A percentile compares a stretch with the other conserved stretches of the same genome.
Evolutionary conservation across 371 early-diverging fungal species (phyloP).

Genomic region (Phascolomyces articulosus): DNA sequence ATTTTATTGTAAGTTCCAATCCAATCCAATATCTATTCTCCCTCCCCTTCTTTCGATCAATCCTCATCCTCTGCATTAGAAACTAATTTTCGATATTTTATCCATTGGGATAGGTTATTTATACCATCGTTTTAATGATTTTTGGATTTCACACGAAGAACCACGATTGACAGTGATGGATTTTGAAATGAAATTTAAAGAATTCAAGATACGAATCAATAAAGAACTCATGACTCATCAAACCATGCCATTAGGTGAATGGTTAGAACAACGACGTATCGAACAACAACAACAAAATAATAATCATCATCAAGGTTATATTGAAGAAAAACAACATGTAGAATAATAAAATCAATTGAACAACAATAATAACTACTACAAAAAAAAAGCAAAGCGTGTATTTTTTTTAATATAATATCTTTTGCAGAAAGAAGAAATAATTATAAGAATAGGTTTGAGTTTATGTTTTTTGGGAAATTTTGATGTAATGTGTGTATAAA

Average conservation of each 20-base stretch:
- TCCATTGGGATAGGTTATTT: constrained; percentile 53
- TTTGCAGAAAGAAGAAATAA: no score
- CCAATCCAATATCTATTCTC: no score
- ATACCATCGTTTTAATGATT: constrained; percentile 68
- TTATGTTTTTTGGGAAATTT: neutral
- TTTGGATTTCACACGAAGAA: constrained; percentile 62
- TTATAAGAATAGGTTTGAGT: no score
- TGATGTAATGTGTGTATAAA: neutral
- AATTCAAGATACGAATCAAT: constrained; percentile 57
- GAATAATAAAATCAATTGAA: neutral
- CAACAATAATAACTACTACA: no score
- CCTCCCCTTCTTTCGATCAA: no score
- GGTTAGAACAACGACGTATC: neutral
- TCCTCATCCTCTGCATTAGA: no score
- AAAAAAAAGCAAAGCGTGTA: no score
- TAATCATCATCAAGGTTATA: neutral
- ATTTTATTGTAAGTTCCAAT: constrained; percentile 71
- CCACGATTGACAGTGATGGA: constrained; percentile 74
- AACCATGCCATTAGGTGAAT: constrained; percentile 20
- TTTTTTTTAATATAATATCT: no score
- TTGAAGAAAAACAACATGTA: neutral
- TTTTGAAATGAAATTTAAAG: constrained; percentile 67
- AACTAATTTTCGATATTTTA: no score
- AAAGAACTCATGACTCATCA: constrained; percentile 37
- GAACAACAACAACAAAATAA: neutral